phyloP scores from a whole-genome alignment of 78 protist genomes.

The Trichosphaerium sp. region DNA sequence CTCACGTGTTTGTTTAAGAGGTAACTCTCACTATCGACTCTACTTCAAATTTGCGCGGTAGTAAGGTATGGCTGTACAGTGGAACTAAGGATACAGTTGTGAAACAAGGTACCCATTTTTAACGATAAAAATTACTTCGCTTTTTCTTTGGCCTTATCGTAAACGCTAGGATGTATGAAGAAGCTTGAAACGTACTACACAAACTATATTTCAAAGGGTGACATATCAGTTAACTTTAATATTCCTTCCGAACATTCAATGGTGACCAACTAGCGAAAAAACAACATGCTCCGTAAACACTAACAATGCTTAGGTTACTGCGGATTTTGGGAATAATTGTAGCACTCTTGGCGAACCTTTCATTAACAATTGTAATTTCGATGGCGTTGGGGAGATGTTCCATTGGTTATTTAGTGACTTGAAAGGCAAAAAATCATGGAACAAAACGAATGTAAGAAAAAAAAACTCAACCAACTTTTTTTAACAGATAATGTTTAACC shows the following conservation, averaged over 20 bases:
- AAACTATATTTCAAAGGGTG: too few species aligned
- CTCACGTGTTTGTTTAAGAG: too few species aligned
- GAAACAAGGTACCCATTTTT: background rate
- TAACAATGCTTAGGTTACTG: too few species aligned
- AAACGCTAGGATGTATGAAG: too few species aligned
- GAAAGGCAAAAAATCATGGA: background rate
- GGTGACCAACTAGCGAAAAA: conserved; percentile 25
- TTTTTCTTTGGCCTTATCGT: background rate
- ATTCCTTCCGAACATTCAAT: conserved; percentile 41
- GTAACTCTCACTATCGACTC: conserved; percentile 27
- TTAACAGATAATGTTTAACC: background rate
- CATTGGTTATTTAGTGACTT: background rate
- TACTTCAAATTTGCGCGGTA: conserved; percentile 20
- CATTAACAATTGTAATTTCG: conserved; percentile 51
- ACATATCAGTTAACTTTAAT: conserved; percentile 4
- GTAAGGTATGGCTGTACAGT: conserved; percentile 35
- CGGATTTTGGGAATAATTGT: conserved; percentile 36
- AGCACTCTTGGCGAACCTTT: conserved; percentile 43
- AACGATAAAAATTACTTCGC: background rate
- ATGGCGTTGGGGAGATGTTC: conserved; percentile 32
- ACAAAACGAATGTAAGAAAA: conserved; percentile 10
- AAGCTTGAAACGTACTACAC: conserved; percentile 18
- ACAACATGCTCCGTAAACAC: background rate
- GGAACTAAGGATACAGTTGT: conserved; percentile 55
- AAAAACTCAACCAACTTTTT: background rate